These are phyloP conservation scores for Aotearoamyces nothofagi DNA, from an alignment of 2,329 filamentous ascomycete genomes.

Conservation along the genomic window DNA sequence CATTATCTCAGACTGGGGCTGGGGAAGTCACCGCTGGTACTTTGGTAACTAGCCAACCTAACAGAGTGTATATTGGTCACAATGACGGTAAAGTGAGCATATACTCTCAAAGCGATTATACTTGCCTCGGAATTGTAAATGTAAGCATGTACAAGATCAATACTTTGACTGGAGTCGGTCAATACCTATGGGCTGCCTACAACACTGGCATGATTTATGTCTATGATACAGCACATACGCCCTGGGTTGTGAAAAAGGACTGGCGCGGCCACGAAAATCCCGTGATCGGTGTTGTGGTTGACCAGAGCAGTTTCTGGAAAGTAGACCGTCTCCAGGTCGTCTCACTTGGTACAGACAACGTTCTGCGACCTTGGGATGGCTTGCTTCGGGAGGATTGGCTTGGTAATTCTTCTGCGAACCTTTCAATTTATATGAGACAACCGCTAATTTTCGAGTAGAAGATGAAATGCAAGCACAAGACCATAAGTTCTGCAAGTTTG, in stretches of 20 bases:
- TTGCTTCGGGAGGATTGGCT: slow-evolving; percentile 89
- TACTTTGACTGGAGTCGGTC: slow-evolving; percentile 64
- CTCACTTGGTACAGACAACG: slow-evolving; percentile 76
- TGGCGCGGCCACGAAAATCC: slow-evolving; percentile 85
- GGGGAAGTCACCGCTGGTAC: slow-evolving; percentile 83
- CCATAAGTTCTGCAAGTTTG: slow-evolving; percentile 69
- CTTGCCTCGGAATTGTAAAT: slow-evolving; percentile 66
- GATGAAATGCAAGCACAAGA: slow-evolving; percentile 74
- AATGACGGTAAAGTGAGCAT: slow-evolving; percentile 87
- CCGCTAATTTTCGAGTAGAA: slow-evolving; percentile 30
- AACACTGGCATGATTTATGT: slow-evolving; percentile 90
- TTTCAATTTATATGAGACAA: background rate
- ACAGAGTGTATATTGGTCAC: slow-evolving; percentile 80
- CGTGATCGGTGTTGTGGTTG: slow-evolving; percentile 61
- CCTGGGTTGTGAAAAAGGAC: slow-evolving; percentile 86
- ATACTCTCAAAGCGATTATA: slow-evolving; percentile 63
- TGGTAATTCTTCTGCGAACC: slow-evolving; percentile 26
- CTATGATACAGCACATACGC: slow-evolving; percentile 69
- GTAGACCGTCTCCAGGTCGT: slow-evolving; percentile 73
- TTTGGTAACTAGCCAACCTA: slow-evolving; percentile 56
- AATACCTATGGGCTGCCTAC: slow-evolving; percentile 82
- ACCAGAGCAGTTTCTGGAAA: slow-evolving; percentile 72
- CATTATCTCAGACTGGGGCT: slow-evolving; percentile 54
- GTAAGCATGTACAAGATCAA: slow-evolving; percentile 95
- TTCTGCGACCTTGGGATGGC: slow-evolving; percentile 79